A percentile compares a stretch with the other conserved stretches of the same genome.
Conservation (phyloP, 139 green algal species). For the Picochlorum sp. region DNA sequence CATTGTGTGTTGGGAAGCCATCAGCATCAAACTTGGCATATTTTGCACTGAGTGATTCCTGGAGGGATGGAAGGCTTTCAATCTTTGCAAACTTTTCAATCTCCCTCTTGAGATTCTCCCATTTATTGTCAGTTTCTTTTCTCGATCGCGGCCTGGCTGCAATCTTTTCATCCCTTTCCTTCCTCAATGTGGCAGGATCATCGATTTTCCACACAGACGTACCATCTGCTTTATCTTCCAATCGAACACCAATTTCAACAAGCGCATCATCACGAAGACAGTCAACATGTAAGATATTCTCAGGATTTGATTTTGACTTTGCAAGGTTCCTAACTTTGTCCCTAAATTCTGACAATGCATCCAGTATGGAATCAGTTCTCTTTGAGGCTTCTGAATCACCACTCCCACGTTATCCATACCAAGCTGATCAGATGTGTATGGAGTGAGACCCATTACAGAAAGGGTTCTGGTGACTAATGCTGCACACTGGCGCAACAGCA, state of each 20-base stretch:
- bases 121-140: constrained; percentile 43
- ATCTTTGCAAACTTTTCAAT: constrained; percentile 59
- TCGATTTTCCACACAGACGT: constrained; percentile 87
- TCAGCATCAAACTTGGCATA: constrained; percentile 52
- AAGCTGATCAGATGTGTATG: constrained; percentile 34
- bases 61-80: constrained; percentile 29
- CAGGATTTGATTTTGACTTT: constrained; percentile 10
- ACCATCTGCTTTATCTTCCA: constrained; percentile 81
- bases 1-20: constrained; percentile 72
- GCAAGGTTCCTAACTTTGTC: constrained; percentile 49
- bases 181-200: constrained; percentile 65
- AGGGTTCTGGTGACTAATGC: constrained; percentile 76
- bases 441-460: constrained; percentile 65
- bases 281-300: constrained; percentile 63
- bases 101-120: constrained; percentile 27
- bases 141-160: constrained; percentile 43
- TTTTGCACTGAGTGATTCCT: constrained; percentile 53
- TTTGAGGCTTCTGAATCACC: constrained; percentile 10
- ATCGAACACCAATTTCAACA: constrained; percentile 76
- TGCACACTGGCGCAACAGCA: constrained; percentile 66
- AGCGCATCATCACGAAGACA: constrained; percentile 72
- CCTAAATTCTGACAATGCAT: constrained; percentile 71
- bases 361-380: constrained; percentile 34
- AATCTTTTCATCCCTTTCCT: constrained; percentile 33
- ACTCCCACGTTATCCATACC: constrained; percentile 28